Conservation (phyloP, 495 filamentous ascomycete genomes). For the Trichoderma virens region DNA sequence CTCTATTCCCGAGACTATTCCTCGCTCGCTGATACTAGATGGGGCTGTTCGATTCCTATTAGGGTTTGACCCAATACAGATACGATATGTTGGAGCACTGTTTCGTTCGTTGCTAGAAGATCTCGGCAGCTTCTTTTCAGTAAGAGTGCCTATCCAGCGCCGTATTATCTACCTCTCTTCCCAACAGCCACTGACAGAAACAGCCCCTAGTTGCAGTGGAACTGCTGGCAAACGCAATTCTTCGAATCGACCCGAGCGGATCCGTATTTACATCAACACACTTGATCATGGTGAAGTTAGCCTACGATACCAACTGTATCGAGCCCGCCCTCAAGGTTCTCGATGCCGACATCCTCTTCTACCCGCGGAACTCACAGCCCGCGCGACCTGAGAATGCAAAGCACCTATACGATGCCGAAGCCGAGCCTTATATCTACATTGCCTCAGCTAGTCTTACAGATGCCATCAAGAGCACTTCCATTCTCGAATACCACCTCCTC, state of each 20-base stretch:
- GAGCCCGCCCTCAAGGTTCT: slow-evolving; percentile 54
- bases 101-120: slow-evolving; percentile 25
- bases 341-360: slow-evolving; percentile 59
- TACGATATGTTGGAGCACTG: slow-evolving; percentile 30
- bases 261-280: slow-evolving; percentile 64
- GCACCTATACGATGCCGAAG: slow-evolving; percentile 27
- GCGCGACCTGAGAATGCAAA: slow-evolving; percentile 4
- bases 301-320: slow-evolving; percentile 44
- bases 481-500: slow-evolving; percentile 72
- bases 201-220: slow-evolving; percentile 54
- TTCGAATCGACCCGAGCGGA: slow-evolving; percentile 64
- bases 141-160: slow-evolving; percentile 16
- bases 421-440: slow-evolving; percentile 41
- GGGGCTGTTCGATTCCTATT: slow-evolving; percentile 33
- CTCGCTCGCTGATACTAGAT: slow-evolving; percentile 22
- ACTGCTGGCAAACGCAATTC: slow-evolving; percentile 55
- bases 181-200: background rate
- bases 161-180: background rate
- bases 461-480: slow-evolving; percentile 46
- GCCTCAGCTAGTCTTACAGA: slow-evolving; percentile 48
- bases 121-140: slow-evolving; percentile 28
- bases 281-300: slow-evolving; percentile 51
- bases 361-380: slow-evolving; percentile 39
- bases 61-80: slow-evolving; percentile 37
- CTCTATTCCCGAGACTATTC: slow-evolving; percentile 14